Percentiles rank a stretch among this genome's conserved stretches.
These are phyloP conservation scores for Kwoniella europaea DNA, from an alignment of 768 basidiomycete genomes.

Conservation along the genomic window DNA sequence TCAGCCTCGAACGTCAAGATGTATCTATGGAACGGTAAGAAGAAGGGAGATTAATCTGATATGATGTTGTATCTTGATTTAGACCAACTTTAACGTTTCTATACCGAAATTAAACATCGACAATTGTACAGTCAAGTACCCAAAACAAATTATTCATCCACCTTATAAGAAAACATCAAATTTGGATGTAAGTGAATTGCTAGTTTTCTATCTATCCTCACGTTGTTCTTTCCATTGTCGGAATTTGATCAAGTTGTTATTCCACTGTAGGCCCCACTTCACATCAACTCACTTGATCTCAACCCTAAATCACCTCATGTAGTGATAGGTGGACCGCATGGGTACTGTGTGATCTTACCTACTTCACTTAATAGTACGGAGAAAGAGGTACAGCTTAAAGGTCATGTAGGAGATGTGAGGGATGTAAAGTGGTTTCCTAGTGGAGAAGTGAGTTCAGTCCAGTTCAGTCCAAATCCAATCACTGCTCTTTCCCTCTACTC, in stretches of 20 bases:
- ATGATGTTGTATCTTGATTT: neutral
- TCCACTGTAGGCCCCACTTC: conserved; percentile 42
- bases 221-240: neutral
- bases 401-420: conserved; percentile 59
- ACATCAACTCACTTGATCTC: conserved; percentile 49
- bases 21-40: neutral
- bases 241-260: neutral
- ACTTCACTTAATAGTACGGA: conserved; percentile 19
- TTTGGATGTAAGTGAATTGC: conserved; percentile 24
- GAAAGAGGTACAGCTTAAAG: conserved; percentile 46
- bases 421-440: conserved; percentile 56
- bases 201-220: neutral
- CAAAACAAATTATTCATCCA: conserved; percentile 64
- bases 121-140: conserved; percentile 63
- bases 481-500: neutral
- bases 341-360: conserved; percentile 47
- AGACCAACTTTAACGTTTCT: conserved; percentile 47
- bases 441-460: conserved; percentile 46
- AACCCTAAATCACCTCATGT: conserved; percentile 39
- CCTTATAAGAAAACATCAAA: conserved; percentile 59
- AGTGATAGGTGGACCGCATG: conserved; percentile 56
- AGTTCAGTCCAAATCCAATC: neutral
- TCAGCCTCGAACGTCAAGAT: conserved; percentile 34
- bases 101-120: conserved; percentile 61
- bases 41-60: neutral